These are phyloP conservation scores for Sarcomyxa edulis DNA, from an alignment of 768 basidiomycete species.

Conservation along the genomic window DNA sequence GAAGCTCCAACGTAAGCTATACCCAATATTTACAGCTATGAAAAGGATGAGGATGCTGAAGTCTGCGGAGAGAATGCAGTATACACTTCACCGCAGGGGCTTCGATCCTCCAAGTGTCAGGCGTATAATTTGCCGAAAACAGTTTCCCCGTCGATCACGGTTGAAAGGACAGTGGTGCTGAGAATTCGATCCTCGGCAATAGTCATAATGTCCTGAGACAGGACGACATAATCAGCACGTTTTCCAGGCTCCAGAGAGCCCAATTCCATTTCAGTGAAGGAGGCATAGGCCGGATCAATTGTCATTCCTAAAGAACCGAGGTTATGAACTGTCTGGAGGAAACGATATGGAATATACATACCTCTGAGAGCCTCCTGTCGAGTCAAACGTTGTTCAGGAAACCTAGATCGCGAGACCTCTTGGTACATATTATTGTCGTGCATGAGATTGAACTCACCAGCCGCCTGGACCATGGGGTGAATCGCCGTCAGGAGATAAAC, in stretches of 20 bases:
- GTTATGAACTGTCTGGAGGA: not conserved
- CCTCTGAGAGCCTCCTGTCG: conserved; percentile 75
- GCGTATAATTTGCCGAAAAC: conserved; percentile 31
- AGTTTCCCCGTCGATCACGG: conserved; percentile 69
- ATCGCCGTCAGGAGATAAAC: conserved; percentile 59
- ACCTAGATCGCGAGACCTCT: conserved; percentile 51
- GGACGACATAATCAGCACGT: conserved; percentile 79
- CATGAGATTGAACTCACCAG: conserved; percentile 71
- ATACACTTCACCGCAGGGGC: no score
- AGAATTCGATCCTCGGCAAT: conserved; percentile 57
- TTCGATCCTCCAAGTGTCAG: no score
- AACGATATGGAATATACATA: conserved; percentile 13
- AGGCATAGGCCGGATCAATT: conserved; percentile 81
- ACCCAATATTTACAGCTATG: no score
- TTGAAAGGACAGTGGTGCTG: conserved; percentile 61
- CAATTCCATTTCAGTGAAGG: conserved; percentile 65
- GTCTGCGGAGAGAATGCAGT: no score
- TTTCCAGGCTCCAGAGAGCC: conserved; percentile 82
- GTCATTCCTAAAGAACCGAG: conserved; percentile 64
- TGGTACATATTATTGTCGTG: no score
- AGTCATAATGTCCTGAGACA: conserved; percentile 79
- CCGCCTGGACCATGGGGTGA: conserved; percentile 83
- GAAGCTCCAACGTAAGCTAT: no score
- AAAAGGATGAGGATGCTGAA: no score
- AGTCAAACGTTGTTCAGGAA: conserved; percentile 73